Percentiles rank a stretch among this genome's conserved stretches.
Conservation (phyloP, 192 early-diverging fungal genomes). For the Cetraspora pellucida region DNA sequence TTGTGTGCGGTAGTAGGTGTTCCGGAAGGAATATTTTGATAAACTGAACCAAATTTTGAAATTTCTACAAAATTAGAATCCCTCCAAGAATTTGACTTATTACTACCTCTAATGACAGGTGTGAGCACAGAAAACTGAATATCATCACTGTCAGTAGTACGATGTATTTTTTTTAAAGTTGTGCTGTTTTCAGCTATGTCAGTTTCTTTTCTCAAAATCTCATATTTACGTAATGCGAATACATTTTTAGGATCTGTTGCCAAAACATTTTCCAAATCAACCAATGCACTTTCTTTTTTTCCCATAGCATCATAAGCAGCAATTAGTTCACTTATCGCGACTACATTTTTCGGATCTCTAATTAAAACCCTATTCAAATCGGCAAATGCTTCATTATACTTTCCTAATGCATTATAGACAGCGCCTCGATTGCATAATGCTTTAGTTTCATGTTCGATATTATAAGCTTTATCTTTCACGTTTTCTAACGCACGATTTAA, state of each 20-base stretch:
- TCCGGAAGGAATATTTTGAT: too few species aligned
- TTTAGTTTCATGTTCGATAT: conserved; percentile 16
- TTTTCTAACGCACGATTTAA: neutral
- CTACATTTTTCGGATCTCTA: conserved; percentile 10
- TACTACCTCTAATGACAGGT: too few species aligned
- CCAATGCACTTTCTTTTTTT: neutral
- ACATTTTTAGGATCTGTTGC: neutral
- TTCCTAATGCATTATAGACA: neutral
- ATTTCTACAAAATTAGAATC: too few species aligned
- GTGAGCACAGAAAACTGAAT: too few species aligned
- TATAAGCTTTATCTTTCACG: neutral
- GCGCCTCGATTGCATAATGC: conserved; percentile 15
- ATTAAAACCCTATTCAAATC: conserved; percentile 8
- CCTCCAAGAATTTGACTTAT: too few species aligned
- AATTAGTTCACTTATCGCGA: conserved; percentile 5
- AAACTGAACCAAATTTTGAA: too few species aligned
- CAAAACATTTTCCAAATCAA: neutral
- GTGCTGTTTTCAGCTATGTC: too few species aligned
- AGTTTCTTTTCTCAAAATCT: too few species aligned
- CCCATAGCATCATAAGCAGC: neutral
- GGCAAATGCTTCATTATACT: neutral
- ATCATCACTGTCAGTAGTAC: too few species aligned
- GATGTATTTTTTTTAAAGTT: too few species aligned
- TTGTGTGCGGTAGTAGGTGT: too few species aligned
- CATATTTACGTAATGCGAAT: neutral